phyloP scores from a whole-genome alignment of 164 flowering plant species.

The Cinnamomum chago region DNA sequence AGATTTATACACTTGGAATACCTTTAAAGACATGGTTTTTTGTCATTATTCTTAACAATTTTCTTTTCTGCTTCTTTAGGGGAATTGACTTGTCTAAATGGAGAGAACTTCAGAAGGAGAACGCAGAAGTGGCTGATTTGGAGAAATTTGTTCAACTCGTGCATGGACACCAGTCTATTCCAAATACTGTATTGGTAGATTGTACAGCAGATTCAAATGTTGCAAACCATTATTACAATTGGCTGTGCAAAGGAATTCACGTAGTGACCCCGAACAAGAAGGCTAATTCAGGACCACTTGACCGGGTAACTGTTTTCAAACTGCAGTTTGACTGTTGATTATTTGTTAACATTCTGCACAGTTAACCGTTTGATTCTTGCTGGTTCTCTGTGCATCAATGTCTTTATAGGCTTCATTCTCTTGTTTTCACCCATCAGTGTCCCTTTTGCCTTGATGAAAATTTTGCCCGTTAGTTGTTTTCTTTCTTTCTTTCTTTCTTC shows the following conservation, averaged over 20 bases:
- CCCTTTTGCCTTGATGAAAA: not conserved
- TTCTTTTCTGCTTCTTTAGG: constrained; percentile 32
- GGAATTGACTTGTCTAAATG: constrained; percentile 77
- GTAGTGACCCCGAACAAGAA: constrained; percentile 94
- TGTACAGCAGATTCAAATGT: constrained; percentile 78
- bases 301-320: constrained; percentile 50
- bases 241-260: constrained; percentile 92
- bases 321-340: not conserved
- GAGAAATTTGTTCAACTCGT: constrained; percentile 77
- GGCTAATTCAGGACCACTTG: constrained; percentile 98
- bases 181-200: constrained; percentile 86
- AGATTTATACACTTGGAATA: not conserved
- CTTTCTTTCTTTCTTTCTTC: no score
- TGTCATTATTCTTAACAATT: not conserved
- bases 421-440: not conserved
- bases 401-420: not conserved
- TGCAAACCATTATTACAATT: constrained; percentile 71
- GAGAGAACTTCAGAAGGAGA: constrained; percentile 62
- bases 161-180: constrained; percentile 85
- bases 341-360: not conserved
- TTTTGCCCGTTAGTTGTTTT: no score
- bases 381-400: not conserved
- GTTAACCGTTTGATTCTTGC: not conserved
- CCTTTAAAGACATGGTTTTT: not conserved
- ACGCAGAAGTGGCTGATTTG: constrained; percentile 74